Percentiles rank a stretch among this genome's conserved stretches.
phyloP scores from a whole-genome alignment of 2,329 filamentous ascomycete species.

The Fusarium brevicatenulatum region DNA sequence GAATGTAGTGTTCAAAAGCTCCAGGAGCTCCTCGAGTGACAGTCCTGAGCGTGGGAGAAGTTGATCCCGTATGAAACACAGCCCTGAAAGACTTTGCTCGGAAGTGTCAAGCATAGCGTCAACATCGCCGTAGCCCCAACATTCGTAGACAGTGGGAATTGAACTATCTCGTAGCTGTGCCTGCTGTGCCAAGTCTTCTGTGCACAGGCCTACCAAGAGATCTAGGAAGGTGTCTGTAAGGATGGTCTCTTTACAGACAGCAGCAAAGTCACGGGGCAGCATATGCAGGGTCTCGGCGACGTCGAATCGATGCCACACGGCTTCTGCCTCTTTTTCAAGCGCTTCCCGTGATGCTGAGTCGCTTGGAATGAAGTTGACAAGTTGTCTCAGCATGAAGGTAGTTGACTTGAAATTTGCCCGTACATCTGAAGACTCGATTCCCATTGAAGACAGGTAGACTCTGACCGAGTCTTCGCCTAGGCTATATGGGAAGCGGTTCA shows the following conservation, averaged over 20 bases:
- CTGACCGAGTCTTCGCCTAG: neutral
- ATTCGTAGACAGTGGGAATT: neutral
- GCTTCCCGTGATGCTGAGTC: neutral
- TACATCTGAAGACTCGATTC: neutral
- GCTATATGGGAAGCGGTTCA: neutral
- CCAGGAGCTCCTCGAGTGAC: neutral
- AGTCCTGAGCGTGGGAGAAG: neutral
- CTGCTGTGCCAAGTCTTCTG: neutral
- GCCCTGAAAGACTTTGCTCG: neutral
- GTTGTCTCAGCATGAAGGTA: neutral
- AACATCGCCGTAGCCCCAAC: neutral
- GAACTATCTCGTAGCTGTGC: neutral
- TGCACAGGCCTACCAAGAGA: neutral
- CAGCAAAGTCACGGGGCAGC: neutral
- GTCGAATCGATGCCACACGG: neutral
- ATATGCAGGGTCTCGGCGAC: neutral
- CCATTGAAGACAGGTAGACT: neutral
- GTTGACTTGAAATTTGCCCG: neutral
- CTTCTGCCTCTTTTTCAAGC: neutral
- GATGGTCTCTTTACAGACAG: neutral
- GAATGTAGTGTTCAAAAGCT: neutral
- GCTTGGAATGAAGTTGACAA: neutral
- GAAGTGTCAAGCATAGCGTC: neutral
- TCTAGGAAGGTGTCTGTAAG: neutral
- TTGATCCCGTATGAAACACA: neutral